Evolutionary conservation across 192 early-diverging fungal genomes (phyloP), one percentile per base, ranked within the genome.

Genomic region (Coemansia interrupta): DNA sequence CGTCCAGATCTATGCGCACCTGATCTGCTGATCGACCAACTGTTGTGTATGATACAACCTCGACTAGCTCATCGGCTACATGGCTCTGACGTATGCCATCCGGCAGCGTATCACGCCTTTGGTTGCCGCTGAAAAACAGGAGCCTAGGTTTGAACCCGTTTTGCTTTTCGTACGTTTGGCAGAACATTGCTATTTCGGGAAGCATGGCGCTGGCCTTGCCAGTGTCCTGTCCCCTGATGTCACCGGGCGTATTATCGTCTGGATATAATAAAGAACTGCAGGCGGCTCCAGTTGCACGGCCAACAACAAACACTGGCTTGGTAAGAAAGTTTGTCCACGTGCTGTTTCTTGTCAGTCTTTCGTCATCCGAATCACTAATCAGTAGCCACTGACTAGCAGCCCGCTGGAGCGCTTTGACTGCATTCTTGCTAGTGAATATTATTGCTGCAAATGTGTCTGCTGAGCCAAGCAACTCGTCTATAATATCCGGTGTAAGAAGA

Each of bases 251-350:
- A 20, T 40, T 4, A 13, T 22, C 28, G 4, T 11, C 24, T 20
- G 22, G 32, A 18, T 46, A 20, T 14, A 60, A 36, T 22, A 73
- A 17, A 2, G 58, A 41, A 7, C 48, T 41, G 26, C 68, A 77
- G 0, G 53, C 57, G 5, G 29, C 15, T 17, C 36, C 60, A 24
- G 74, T 78, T 17, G 68, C 64, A 17, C 54, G 44, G 23, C 74
- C 74, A 13, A 78, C 74, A 14, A 71, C 74, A 62, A 78, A 78
- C 51, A 71, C 63, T 4, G 74, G 68, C 23, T 51, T 15, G 28
- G 38, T 11, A 3, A 71, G 36, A 3, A 78, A 49, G 18, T 26
- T 22, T 19, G 40, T 13, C 68, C 68, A 71, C 26, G 15, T 13
- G 5, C 22, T 38, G 1, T 38, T 47, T 22, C 24, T 23, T 36